phyloP scores from a whole-genome alignment of 2,329 filamentous ascomycete genomes.

The Venturia oleaginea region DNA sequence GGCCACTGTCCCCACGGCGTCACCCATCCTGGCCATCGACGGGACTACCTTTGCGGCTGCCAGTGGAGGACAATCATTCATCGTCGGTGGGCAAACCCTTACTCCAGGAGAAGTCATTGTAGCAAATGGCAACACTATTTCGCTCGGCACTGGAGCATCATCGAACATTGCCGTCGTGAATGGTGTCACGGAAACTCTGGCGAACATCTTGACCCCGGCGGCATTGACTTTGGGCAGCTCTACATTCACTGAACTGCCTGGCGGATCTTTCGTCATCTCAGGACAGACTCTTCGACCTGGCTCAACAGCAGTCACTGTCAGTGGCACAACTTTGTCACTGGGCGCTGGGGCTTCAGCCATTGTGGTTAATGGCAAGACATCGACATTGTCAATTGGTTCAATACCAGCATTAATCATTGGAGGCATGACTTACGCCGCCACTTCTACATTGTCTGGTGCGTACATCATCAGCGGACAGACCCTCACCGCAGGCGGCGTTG shows the following conservation, averaged over 20 bases:
- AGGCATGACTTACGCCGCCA: slow-evolving; percentile 11
- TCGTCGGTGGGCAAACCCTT: slow-evolving; percentile 32
- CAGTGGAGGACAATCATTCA: slow-evolving; percentile 21
- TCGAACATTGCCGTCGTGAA: slow-evolving; percentile 13
- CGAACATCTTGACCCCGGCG: slow-evolving; percentile 21
- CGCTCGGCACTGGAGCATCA: slow-evolving; percentile 20
- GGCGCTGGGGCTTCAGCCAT: slow-evolving; percentile 5
- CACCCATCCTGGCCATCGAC: slow-evolving; percentile 19
- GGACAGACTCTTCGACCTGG: slow-evolving; percentile 31
- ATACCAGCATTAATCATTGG: slow-evolving; percentile 8
- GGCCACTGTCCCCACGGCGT: slow-evolving; percentile 17
- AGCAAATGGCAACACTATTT: slow-evolving; percentile 26
- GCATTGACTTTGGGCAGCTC: slow-evolving; percentile 24
- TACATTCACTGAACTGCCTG: slow-evolving; percentile 23
- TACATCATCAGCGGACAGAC: slow-evolving; percentile 15
- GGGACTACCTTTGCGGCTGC: slow-evolving; percentile 19
- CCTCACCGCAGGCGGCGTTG: slow-evolving; percentile 13
- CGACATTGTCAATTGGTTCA: background rate
- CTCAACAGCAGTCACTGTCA: slow-evolving; percentile 22
- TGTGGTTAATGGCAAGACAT: slow-evolving; percentile 12
- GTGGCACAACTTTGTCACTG: slow-evolving; percentile 24
- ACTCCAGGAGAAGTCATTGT: slow-evolving; percentile 27
- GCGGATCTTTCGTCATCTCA: slow-evolving; percentile 28
- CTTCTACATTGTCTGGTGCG: background rate
- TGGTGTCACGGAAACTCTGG: slow-evolving; percentile 24